phyloP scores from a whole-genome alignment of 148 eudicot species.

The Rhododendron griersonianum region DNA sequence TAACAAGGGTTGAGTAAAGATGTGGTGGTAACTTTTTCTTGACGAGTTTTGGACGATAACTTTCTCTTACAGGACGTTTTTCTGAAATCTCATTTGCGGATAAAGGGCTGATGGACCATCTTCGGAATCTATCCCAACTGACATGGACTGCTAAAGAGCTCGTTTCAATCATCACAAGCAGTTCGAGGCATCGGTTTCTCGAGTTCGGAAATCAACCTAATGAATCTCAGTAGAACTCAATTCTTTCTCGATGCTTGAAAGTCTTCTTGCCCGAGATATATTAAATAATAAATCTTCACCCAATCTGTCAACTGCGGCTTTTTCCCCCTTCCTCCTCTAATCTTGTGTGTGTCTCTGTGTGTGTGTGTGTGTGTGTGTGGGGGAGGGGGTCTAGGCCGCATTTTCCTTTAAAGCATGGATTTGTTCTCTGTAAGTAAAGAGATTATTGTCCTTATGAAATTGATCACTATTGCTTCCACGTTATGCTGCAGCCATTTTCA shows the following conservation, averaged over 20 bases:
- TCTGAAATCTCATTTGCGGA: neutral
- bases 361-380: no score
- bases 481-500: neutral
- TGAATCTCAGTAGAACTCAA: neutral
- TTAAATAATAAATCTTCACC: neutral
- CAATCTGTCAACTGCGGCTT: neutral
- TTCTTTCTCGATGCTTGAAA: neutral
- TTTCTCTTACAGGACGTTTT: conserved; percentile 18
- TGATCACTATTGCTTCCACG: neutral
- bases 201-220: neutral
- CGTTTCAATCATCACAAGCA: conserved; percentile 16
- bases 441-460: neutral
- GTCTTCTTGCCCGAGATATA: neutral
- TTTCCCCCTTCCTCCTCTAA: neutral
- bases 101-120: conserved; percentile 15
- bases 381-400: neutral
- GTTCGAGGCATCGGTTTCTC: conserved; percentile 3
- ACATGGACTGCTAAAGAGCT: conserved; percentile 49
- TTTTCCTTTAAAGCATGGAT: neutral
- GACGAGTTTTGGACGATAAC: neutral
- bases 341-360: neutral
- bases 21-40: neutral
- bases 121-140: conserved; percentile 22
- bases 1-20: neutral
- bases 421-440: neutral